phyloP scores from a whole-genome alignment of 306 rosid species.

The Luffa acutangula region DNA sequence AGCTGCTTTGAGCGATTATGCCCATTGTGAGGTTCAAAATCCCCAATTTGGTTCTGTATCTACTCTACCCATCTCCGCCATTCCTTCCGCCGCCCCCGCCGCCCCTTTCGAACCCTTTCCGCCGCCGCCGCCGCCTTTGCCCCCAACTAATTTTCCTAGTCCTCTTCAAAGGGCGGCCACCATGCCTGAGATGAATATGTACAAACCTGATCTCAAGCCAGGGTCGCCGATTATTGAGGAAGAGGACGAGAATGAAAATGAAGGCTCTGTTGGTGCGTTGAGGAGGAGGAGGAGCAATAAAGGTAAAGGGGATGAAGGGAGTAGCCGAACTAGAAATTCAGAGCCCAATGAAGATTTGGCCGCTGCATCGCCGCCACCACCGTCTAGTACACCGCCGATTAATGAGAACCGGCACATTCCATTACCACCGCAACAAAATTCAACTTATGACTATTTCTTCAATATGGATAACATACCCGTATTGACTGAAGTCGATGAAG shows the following conservation, averaged over 20 bases:
- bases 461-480: constrained; percentile 39
- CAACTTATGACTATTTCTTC: constrained; percentile 58
- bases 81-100: constrained; percentile 36
- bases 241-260: constrained; percentile 36
- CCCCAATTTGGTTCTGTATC: constrained; percentile 12
- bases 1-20: constrained; percentile 75
- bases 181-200: constrained; percentile 68
- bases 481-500: constrained; percentile 36
- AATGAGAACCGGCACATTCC: constrained; percentile 19
- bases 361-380: constrained; percentile 20
- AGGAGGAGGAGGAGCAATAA: constrained; percentile 27
- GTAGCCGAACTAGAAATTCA: constrained; percentile 17
- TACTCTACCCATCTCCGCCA: background rate
- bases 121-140: constrained; percentile 47
- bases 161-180: constrained; percentile 55
- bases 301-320: constrained; percentile 12
- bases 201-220: constrained; percentile 28
- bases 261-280: constrained; percentile 19
- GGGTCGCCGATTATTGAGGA: constrained; percentile 29
- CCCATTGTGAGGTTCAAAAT: constrained; percentile 47
- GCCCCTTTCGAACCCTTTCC: constrained; percentile 25
- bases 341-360: constrained; percentile 19
- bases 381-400: constrained; percentile 13
- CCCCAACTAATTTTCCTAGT: constrained; percentile 5
- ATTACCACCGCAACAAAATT: constrained; percentile 22